Evolutionary conservation across 78 protist species (phyloP).

Genomic region (Trichosphaerium sp.): DNA sequence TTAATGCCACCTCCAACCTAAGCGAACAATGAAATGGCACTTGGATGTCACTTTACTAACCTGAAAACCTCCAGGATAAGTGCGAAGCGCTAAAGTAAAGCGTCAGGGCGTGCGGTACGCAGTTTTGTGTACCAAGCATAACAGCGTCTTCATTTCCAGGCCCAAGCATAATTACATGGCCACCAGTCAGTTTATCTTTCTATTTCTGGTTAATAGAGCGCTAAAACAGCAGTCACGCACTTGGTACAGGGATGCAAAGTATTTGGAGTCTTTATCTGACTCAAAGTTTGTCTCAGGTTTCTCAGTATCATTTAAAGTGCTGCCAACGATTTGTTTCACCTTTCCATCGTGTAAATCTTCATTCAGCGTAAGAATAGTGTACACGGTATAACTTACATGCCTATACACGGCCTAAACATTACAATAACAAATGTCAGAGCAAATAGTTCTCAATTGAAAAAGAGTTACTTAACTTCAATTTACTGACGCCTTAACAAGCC

Average conservation of each 20-base stretch:
- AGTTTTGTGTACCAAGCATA: background rate
- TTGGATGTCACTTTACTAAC: too few species aligned
- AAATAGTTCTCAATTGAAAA: too few species aligned
- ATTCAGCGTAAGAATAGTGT: too few species aligned
- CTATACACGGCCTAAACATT: too few species aligned
- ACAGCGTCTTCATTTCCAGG: slow-evolving; percentile 42
- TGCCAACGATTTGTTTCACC: background rate
- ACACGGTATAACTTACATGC: too few species aligned
- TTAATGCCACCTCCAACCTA: slow-evolving; percentile 51
- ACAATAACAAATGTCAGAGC: too few species aligned
- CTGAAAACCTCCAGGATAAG: slow-evolving; percentile 32
- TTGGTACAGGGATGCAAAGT: slow-evolving; percentile 5
- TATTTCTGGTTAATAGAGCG: background rate
- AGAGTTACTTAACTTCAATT: too few species aligned
- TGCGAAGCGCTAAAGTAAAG: slow-evolving; percentile 8
- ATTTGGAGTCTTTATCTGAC: background rate
- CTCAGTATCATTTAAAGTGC: background rate
- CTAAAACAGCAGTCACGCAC: background rate
- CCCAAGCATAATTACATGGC: slow-evolving; percentile 46
- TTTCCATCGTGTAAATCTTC: background rate
- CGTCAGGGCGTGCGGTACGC: background rate
- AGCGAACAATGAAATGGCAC: too few species aligned
- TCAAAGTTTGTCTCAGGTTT: slow-evolving; percentile 6
- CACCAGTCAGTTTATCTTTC: slow-evolving; percentile 8
- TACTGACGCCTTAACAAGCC: too few species aligned